Conservation (phyloP, 495 filamentous ascomycete genomes). For the Lepidopterella palustris region DNA sequence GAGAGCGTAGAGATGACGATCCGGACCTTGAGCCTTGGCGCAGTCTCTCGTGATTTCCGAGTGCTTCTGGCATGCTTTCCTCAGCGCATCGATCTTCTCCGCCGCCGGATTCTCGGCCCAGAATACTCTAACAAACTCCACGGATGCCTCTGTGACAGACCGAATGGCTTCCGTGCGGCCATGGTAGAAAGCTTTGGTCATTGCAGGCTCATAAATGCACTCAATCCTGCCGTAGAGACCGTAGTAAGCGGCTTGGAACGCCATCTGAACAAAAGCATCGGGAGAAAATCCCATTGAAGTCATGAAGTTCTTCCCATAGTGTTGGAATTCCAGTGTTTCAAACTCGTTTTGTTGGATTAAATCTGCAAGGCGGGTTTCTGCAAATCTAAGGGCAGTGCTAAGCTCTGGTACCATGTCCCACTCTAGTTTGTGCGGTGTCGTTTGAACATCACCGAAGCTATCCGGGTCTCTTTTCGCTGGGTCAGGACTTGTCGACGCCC, state of each 20-base stretch:
- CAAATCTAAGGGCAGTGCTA: slow-evolving; percentile 84
- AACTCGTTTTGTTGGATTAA: slow-evolving; percentile 97
- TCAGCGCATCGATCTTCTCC: slow-evolving; percentile 76
- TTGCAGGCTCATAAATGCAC: slow-evolving; percentile 94
- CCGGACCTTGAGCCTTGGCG: slow-evolving; percentile 86
- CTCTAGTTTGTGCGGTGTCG: slow-evolving; percentile 90
- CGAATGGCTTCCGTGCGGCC: slow-evolving; percentile 92
- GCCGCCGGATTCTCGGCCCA: slow-evolving; percentile 84
- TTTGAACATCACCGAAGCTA: slow-evolving; percentile 90
- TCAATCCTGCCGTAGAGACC: slow-evolving; percentile 91
- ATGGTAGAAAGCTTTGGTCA: slow-evolving; percentile 92
- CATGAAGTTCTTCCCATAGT: slow-evolving; percentile 96
- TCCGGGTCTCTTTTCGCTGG: slow-evolving; percentile 88
- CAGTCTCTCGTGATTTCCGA: slow-evolving; percentile 75
- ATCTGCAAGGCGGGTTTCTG: slow-evolving; percentile 89
- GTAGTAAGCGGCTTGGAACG: slow-evolving; percentile 97
- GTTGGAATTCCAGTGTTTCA: slow-evolving; percentile 77
- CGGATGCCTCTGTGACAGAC: slow-evolving; percentile 70
- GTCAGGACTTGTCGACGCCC: slow-evolving; percentile 86
- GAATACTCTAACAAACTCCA: slow-evolving; percentile 86
- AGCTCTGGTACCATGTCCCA: slow-evolving; percentile 97
- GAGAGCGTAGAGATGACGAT: slow-evolving; percentile 88
- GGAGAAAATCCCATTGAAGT: slow-evolving; percentile 95
- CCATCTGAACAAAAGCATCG: slow-evolving; percentile 98
- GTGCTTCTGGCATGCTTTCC: slow-evolving; percentile 77